These are phyloP conservation scores for Lagerstroemia speciosa DNA, from an alignment of 345 rosid genomes.

Conservation along the genomic window DNA sequence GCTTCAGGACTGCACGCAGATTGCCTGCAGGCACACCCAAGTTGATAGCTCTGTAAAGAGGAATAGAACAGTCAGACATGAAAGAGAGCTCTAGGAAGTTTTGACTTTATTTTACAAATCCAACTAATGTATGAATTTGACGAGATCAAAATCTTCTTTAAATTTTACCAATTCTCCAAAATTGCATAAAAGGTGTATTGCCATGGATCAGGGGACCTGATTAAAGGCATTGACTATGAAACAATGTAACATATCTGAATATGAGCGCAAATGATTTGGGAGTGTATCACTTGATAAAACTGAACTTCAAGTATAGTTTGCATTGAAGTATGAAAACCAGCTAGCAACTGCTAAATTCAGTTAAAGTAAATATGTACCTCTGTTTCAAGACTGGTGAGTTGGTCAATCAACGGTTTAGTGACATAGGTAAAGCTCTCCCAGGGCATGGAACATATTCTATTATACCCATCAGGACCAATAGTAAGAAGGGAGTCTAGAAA, in stretches of 20 bases:
- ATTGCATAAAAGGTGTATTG: too few species aligned
- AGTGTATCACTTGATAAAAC: neutral
- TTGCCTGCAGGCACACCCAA: constrained; percentile 60
- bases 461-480: constrained; percentile 22
- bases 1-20: constrained; percentile 54
- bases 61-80: neutral
- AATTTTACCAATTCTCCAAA: neutral
- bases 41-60: constrained; percentile 49
- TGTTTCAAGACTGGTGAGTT: constrained; percentile 31
- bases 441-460: constrained; percentile 31
- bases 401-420: constrained; percentile 50
- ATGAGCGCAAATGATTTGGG: neutral
- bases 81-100: neutral
- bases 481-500: constrained; percentile 27
- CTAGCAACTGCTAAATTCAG: neutral
- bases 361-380: constrained; percentile 44
- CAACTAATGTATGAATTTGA: neutral
- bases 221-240: neutral
- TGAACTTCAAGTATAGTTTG: neutral
- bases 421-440: constrained; percentile 78
- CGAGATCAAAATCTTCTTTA: neutral
- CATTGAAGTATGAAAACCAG: neutral
- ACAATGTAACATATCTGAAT: neutral
- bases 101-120: neutral
- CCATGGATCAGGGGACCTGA: too few species aligned